Conservation (phyloP, 345 rosid species). For the Citrus cavaleriei region DNA sequence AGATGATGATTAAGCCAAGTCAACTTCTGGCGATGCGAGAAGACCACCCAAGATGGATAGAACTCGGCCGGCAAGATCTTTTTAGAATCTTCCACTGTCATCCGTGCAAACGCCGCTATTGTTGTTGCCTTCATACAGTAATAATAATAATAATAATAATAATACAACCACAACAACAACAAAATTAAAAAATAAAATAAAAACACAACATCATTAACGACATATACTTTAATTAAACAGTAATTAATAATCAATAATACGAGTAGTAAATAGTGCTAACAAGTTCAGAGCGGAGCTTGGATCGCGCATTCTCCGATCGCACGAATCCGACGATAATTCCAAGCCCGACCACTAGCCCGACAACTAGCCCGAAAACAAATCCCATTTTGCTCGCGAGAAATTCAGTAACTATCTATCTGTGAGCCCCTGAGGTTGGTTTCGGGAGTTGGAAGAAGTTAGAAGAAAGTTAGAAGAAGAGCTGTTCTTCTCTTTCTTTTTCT, state of each 20-base stretch:
- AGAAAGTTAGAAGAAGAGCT: not conserved
- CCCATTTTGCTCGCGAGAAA: slow-evolving; percentile 38
- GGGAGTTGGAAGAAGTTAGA: not conserved
- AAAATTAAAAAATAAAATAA: no score
- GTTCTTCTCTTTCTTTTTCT: not conserved
- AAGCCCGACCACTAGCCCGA: slow-evolving; percentile 66
- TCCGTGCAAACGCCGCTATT: slow-evolving; percentile 90
- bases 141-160: not conserved
- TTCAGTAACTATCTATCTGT: not conserved
- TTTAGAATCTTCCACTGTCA: slow-evolving; percentile 91
- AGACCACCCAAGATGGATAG: slow-evolving; percentile 97
- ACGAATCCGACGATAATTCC: slow-evolving; percentile 74
- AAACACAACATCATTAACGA: not conserved
- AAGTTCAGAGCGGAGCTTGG: slow-evolving; percentile 72
- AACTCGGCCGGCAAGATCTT: slow-evolving; percentile 74
- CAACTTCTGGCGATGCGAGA: slow-evolving; percentile 92
- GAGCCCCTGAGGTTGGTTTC: slow-evolving; percentile 10
- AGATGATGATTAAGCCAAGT: slow-evolving; percentile 89
- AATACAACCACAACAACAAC: no score
- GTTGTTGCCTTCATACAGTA: slow-evolving; percentile 57
- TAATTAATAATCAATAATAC: not conserved
- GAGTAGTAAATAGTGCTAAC: slow-evolving; percentile 35
- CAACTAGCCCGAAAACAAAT: slow-evolving; percentile 61
- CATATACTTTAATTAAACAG: no score
- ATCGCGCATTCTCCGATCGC: slow-evolving; percentile 74